Base-by-base conservation (phyloP, 768 basidiomycete genomes). In the Pholiota microspora region DNA sequence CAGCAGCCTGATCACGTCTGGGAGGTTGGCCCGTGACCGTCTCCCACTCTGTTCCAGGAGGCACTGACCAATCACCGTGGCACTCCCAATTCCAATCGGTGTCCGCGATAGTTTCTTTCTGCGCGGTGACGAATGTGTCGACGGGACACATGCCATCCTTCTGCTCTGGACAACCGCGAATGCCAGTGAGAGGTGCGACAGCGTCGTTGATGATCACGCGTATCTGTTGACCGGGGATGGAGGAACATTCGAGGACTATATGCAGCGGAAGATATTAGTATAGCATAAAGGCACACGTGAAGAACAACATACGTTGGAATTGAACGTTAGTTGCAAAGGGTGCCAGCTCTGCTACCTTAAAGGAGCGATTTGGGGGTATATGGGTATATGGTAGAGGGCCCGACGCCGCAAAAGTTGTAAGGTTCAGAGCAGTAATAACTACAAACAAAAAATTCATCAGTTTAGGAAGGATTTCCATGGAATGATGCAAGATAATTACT, bases 291-390 rank as follows among this genome's bases (percentile, higher is more conserved):
- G n/a, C n/a, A n/a, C n/a, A n/a, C n/a, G n/a, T n/a, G n/a, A n/a
- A n/a, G n/a, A n/a, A n/a, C n/a, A n/a, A 73, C 79, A 53, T 70
- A 93, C 91, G 75, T 71, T 96, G 94, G 77, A 95, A 88, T 64
- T 92, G 90, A 18, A 95, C 67, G 62, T 95, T 95, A 24, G 93
- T 89, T 0, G 86, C 88, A 69, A 97, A 97, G 0, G 94, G 93
- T 16, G 89, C 85, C 34, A 94, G 75, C 58, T 93, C 82, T 4
- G 92, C 80, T 0, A 83, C 77, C 61, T 81, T 84, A 77, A 92
- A 96, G 0, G 86, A 76, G 12, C 82, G 77, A 45, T 86, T 71
- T 6, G 67, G 58, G 0, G 83, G 85, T 23, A 94, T 86, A 61
- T 90, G 88, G 52, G 85, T 84, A 7, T 79, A 76, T 0, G 91